A percentile compares a stretch with the other conserved stretches of the same genome.
Conservation (phyloP, 2,329 filamentous ascomycete genomes). For the Scytalidium lignicola region DNA sequence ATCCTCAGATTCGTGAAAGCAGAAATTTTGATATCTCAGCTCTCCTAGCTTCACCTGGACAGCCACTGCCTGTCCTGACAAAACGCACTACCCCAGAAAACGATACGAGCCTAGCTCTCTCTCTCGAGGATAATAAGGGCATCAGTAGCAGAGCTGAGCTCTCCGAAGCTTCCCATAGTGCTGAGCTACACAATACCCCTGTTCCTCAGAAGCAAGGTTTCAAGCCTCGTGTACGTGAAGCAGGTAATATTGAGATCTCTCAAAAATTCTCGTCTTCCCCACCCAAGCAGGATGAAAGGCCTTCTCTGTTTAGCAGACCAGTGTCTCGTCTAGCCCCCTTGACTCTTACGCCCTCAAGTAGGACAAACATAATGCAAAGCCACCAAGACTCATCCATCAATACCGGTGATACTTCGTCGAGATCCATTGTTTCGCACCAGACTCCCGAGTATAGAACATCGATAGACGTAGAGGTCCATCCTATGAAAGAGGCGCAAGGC, state of each 20-base stretch:
- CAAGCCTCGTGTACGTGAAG: conserved; percentile 17
- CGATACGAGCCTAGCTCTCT: background rate
- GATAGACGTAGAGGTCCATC: background rate
- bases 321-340: conserved; percentile 3
- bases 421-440: background rate
- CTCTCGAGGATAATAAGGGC: too few species aligned
- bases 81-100: conserved; percentile 1
- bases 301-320: background rate
- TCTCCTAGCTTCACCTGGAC: conserved; percentile 22
- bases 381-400: background rate
- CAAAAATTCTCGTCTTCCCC: conserved; percentile 7
- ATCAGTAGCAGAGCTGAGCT: background rate
- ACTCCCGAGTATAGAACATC: too few species aligned
- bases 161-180: background rate
- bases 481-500: background rate
- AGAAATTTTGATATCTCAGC: conserved; percentile 20
- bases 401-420: background rate
- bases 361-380: conserved; percentile 12
- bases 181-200: background rate
- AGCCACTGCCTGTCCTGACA: conserved; percentile 18
- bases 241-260: conserved; percentile 1
- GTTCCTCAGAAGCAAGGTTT: conserved; percentile 26
- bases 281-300: conserved; percentile 4
- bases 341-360: conserved; percentile 12
- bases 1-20: conserved; percentile 18